phyloP scores from a whole-genome alignment of 2,329 filamentous ascomycete genomes.

The Fusarium brachygibbosum region DNA sequence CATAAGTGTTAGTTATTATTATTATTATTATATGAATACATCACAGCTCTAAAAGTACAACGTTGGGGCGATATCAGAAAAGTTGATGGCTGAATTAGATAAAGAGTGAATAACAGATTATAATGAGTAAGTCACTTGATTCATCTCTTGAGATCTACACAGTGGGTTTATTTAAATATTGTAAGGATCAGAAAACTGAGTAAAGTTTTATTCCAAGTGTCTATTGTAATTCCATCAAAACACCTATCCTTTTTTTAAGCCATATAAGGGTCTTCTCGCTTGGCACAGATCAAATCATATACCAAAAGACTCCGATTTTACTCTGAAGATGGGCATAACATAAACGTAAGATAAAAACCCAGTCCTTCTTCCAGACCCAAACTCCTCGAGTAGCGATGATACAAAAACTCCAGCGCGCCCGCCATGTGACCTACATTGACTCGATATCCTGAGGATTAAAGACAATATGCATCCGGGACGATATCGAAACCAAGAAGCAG shows the following conservation, averaged over 20 bases:
- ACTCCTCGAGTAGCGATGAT: not conserved
- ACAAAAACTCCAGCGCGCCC: slow-evolving; percentile 37
- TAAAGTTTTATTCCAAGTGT: slow-evolving; percentile 15
- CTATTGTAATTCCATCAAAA: slow-evolving; percentile 20
- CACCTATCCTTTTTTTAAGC: not conserved
- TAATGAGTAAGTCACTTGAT: not conserved
- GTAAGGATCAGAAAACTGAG: slow-evolving; percentile 8
- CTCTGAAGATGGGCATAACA: slow-evolving; percentile 1
- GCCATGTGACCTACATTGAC: slow-evolving; percentile 11
- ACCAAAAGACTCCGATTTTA: slow-evolving; percentile 5
- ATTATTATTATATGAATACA: slow-evolving; percentile 9
- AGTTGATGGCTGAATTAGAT: not conserved
- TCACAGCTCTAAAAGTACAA: not conserved
- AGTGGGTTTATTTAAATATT: not conserved
- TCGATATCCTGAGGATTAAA: not conserved
- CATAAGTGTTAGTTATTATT: slow-evolving; percentile 1
- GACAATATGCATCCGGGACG: not conserved
- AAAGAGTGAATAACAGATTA: too few species aligned
- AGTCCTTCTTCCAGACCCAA: not conserved
- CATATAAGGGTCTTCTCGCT: not conserved
- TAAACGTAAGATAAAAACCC: not conserved
- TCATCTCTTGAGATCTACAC: not conserved
- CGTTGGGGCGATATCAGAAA: too few species aligned
- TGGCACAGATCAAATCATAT: slow-evolving; percentile 2
- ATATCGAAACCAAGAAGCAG: not conserved